phyloP scores from a whole-genome alignment of 768 basidiomycete genomes.

The Lentinula sp. region DNA sequence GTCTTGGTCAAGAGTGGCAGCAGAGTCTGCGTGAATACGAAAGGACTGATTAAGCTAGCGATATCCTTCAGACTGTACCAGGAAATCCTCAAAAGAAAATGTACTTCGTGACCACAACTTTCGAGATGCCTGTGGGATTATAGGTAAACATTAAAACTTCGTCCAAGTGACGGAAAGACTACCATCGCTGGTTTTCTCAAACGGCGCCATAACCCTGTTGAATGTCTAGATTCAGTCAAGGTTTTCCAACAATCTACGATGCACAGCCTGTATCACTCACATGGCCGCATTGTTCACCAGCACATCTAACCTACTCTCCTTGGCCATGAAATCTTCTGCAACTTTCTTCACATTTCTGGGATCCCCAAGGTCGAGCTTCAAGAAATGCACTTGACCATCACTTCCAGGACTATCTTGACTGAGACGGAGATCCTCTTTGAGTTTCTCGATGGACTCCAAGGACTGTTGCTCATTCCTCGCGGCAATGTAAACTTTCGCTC shows the following conservation, averaged over 20 bases:
- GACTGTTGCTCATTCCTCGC: slow-evolving; percentile 30
- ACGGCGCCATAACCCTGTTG: neutral
- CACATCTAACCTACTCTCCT: slow-evolving; percentile 8
- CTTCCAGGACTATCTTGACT: slow-evolving; percentile 18
- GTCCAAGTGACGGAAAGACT: neutral
- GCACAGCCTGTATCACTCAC: neutral
- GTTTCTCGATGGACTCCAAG: slow-evolving; percentile 26
- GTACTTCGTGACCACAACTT: neutral
- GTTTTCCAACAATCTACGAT: too few relatives aligned
- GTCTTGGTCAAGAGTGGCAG: slow-evolving; percentile 24
- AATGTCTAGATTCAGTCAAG: neutral
- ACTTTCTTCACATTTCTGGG: slow-evolving; percentile 8
- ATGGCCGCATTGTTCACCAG: slow-evolving; percentile 7
- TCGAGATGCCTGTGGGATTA: neutral
- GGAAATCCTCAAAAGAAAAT: neutral
- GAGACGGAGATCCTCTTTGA: slow-evolving; percentile 13
- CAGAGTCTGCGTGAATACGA: slow-evolving; percentile 20
- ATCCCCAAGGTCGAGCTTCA: slow-evolving; percentile 19
- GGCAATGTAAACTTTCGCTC: slow-evolving; percentile 40
- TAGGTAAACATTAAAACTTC: too few relatives aligned
- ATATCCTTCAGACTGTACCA: neutral
- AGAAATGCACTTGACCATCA: slow-evolving; percentile 24
- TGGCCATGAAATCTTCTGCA: neutral
- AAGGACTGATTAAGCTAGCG: slow-evolving; percentile 21
- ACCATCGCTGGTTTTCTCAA: neutral